Base-by-base conservation (phyloP, 1,284 basidiomycete species). In the Puccinia triticina region DNA sequence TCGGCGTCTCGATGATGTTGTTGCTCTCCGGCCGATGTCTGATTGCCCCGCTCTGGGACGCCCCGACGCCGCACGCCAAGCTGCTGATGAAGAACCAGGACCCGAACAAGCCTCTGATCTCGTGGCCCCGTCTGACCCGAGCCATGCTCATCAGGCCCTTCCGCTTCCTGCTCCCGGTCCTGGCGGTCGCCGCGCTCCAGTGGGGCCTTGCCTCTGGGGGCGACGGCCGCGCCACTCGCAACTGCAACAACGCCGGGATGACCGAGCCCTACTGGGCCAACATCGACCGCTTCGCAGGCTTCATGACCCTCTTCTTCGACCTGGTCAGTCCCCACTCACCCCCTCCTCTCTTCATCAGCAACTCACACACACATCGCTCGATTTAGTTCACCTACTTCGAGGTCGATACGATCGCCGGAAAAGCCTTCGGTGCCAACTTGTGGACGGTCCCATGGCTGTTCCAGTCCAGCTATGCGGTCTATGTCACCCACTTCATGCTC, bases 371-470 rank as follows among this genome's bases (percentile, higher is more conserved):
- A 29, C 32, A 26, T 61, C 16, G 26, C 34, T 37, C 48, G 12
- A 10, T 32, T 29, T 16, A 86, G 86, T 87, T 87, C 84, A 86
- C 85, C 46, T 84, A 78, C 48, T 87, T 85, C 84, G 85, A 86
- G 75, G 83, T 83, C 55, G 83, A 86, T 66, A 86, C 86, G 0
- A 84, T 85, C 53, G 84, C 85, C 55, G 86, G 85, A 26, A 84
- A 86, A 84, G 85, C 85, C 5, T 87, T 87, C 72, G 85, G 85
- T 48, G 86, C 84, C 48, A 87, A 87, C 84, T 84, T 87, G 29
- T 87, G 85, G 85, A 85, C 85, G 12, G 84, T 83, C 61, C 85
- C 86, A 4, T 87, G 86, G 86, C 86, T 87, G 84, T 87, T 87
- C 85, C 85, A 86, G 82, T 83, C 84, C 16, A 84, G 84, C 59